Evolutionary conservation across 2,329 filamentous ascomycete species (phyloP).

Genomic region (Nemania sp.): DNA sequence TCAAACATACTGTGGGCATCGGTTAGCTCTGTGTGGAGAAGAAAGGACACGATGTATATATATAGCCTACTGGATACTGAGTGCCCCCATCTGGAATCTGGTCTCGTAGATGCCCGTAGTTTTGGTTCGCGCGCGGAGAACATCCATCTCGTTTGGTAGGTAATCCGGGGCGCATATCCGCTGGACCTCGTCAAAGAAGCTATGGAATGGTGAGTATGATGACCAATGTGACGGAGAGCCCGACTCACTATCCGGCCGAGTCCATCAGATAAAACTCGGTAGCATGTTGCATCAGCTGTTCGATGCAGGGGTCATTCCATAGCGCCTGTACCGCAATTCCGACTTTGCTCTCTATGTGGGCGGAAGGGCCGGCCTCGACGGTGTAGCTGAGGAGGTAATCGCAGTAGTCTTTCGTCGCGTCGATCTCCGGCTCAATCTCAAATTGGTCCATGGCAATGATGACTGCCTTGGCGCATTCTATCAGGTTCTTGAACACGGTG

Average conservation of each 20-base stretch:
- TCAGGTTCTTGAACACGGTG: conserved; percentile 96
- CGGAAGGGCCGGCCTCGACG: conserved; percentile 87
- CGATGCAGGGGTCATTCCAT: conserved; percentile 87
- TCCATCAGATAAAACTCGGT: conserved; percentile 99
- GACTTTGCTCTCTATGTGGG: conserved; percentile 78
- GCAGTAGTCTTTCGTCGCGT: conserved; percentile 73
- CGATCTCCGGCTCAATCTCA: conserved; percentile 75
- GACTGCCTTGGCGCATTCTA: conserved; percentile 94
- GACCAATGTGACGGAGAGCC: background rate
- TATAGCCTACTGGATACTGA: conserved; percentile 89
- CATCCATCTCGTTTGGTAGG: conserved; percentile 91
- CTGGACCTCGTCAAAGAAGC: conserved; percentile 92
- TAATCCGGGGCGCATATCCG: conserved; percentile 86
- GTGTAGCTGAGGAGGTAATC: conserved; percentile 85
- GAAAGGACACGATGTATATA: background rate
- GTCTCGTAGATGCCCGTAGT: conserved; percentile 99
- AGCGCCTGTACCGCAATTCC: conserved; percentile 82
- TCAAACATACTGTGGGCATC: conserved; percentile 86
- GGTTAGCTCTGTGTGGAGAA: conserved; percentile 2
- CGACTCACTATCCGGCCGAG: conserved; percentile 85
- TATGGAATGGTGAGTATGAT: conserved; percentile 47
- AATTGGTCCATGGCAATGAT: conserved; percentile 93
- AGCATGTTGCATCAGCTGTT: conserved; percentile 85
- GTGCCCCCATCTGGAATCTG: conserved; percentile 95
- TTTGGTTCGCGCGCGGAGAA: conserved; percentile 93